Evolutionary conservation across 148 eudicot species (phyloP), one percentile per base, ranked within the genome.

Genomic region (Oxyria digyna): DNA sequence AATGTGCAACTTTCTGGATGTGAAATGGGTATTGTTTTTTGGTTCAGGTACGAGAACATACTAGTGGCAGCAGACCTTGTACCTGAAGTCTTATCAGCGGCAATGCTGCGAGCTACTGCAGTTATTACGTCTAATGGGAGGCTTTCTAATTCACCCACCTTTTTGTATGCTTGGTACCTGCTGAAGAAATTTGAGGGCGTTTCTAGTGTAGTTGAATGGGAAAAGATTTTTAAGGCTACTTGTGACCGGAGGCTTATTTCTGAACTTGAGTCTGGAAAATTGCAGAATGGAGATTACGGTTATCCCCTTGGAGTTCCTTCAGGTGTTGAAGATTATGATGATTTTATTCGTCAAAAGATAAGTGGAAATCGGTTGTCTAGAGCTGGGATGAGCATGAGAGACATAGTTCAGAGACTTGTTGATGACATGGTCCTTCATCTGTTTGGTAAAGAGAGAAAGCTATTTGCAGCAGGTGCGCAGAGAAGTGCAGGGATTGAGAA

Each of bases 341-440:
- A 95, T 66, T 87, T 77, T 76, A 79, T 95, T 73, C 96, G 97
- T 62, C 96, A 95, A 74, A 95, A 94, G 80, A 91, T 95, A 18
- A 87, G 73, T 54, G 81, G 97, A 43, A 86, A 73, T 43, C 81
- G 99, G 69, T 54, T 79, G 72, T 91, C 99, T 67, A 88, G 99
- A 79, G 88, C 85, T 57, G 99, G 91, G 72, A 69, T 77, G 76
- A 84, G 67, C 78, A 94, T 94, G 99, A 80, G 81, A 78, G 97
- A 94, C 15, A 79, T 78, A 40, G 99, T 94, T 67, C 84, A 84
- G 69, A 84, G 79, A 71, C 77, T 68, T 78, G 83, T 88, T 27
- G 99, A 94, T 68, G 96, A 91, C 67, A 85, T 83, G 38, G 78
- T 85, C 67, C 90, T 76, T 35, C 76, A 78, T 75, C 84, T 83